phyloP scores from a whole-genome alignment of 2,329 filamentous ascomycete species.

The Fusarium chlamydosporum region DNA sequence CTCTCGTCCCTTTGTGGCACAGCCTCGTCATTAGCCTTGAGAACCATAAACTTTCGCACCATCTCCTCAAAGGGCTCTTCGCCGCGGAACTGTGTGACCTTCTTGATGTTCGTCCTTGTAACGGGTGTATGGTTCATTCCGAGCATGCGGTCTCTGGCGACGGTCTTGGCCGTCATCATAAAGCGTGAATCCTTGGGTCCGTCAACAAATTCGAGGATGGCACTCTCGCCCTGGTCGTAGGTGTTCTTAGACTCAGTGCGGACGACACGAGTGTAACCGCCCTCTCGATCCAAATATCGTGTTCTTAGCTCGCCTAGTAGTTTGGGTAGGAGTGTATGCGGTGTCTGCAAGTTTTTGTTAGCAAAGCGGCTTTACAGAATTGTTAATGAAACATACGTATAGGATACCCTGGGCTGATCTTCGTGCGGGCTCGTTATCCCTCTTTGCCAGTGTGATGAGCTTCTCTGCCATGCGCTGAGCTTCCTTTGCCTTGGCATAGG shows the following conservation, averaged over 20 bases:
- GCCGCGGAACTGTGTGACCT: slow-evolving; percentile 86
- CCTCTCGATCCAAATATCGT: slow-evolving; percentile 83
- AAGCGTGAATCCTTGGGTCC: slow-evolving; percentile 95
- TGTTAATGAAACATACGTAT: slow-evolving; percentile 74
- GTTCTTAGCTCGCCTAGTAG: slow-evolving; percentile 86
- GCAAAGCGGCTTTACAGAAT: slow-evolving; percentile 1
- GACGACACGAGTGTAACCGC: slow-evolving; percentile 95
- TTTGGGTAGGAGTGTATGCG: slow-evolving; percentile 81
- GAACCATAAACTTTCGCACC: slow-evolving; percentile 62
- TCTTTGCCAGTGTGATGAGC: slow-evolving; percentile 93
- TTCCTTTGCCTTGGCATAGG: slow-evolving; percentile 97
- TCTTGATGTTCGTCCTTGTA: slow-evolving; percentile 83
- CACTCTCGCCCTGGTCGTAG: slow-evolving; percentile 86
- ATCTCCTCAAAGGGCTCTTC: slow-evolving; percentile 76
- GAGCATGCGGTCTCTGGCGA: slow-evolving; percentile 74
- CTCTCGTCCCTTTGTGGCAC: slow-evolving; percentile 32
- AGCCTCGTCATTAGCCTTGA: slow-evolving; percentile 37
- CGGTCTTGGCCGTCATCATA: slow-evolving; percentile 88
- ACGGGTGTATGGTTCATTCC: slow-evolving; percentile 75
- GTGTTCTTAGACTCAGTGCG: slow-evolving; percentile 89
- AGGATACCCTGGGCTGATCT: slow-evolving; percentile 84
- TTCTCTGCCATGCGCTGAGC: slow-evolving; percentile 94
- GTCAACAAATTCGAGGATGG: slow-evolving; percentile 95
- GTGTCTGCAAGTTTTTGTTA: slow-evolving; percentile 66
- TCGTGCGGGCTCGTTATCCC: slow-evolving; percentile 85